Evolutionary conservation across 176 grass and related monocot species (phyloP), one percentile per base, ranked within the genome.

Genomic region (Echinochloa phyllopogon): DNA sequence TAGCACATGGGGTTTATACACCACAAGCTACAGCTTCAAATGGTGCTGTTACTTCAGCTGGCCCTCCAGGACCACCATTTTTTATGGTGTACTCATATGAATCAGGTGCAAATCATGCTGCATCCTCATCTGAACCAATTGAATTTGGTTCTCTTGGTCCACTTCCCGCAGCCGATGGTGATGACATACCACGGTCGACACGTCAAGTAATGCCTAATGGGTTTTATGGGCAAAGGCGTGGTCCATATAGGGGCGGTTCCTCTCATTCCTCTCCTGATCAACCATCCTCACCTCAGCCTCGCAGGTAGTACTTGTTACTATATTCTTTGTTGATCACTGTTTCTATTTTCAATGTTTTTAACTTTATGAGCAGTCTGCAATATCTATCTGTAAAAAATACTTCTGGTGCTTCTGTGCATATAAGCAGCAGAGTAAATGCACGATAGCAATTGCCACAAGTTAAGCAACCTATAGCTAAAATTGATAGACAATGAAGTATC

Each of bases 141-240:
- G 92, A 93, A 65, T 90, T 98, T 88, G 88, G 84, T 57, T 95
- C 95, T 81, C 80, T 91, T 57, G 87, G 92, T 81, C 84, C 85
- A 69, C 80, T 86, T 65, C 79, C 80, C 52, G 63, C 72, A 50
- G 40, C 47, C 3, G 87, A 84, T 85, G 80, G 81, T 55, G 89
- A 87, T 75, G 87, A 83, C 64, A 82, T 78, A 65, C 86, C 74
- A 38, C 73, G 43, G 0, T 21, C 75, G 40, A 48, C 49, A 58
- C 80, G 75, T 23, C 80, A 86, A 81, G 71, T 80, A 61, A 69
- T 87, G 79, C 77, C 79, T 62, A 89, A 78, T 71, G 90, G 81
- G 11, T 77, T 81, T 80, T 88, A 86, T 86, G 92, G 87, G 41
- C 88, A 79, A 81, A 91, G 89, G 24, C 79, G 76, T 76, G 74